Evolutionary conservation across 1,284 basidiomycete species (phyloP), one percentile per base, ranked within the genome.

Genomic region (Rhodotorula sp.): DNA sequence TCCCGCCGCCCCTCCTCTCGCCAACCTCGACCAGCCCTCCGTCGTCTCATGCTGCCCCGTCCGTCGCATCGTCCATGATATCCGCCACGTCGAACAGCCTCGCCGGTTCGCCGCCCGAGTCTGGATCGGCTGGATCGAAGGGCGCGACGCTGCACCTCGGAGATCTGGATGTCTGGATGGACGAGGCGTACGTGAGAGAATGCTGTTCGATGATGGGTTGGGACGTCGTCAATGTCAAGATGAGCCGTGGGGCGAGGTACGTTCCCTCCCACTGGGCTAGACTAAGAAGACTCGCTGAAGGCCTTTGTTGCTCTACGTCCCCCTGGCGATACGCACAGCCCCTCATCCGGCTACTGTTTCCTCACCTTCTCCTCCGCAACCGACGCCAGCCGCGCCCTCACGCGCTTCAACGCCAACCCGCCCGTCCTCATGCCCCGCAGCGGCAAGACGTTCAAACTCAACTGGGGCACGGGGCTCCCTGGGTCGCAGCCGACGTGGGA

Each of bases 261-360:
- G 70, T 61, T 34, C 17, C 27, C 17, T 19, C 36, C 19, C 44
- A 19, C 29, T 13, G 24, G 19, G 20, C 11, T 27, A 49, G 30
- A 27, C 24, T 47, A 34, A 34, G 29, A 9, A 3, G 9, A 20
- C 2, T 51, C 29, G 10, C 58, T 69, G 53, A 67, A n/a, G 48
- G 39, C 49, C 13, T 44, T 11, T 7, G 19, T 2, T 22, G n/a
- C 24, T 30, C 30, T 47, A 44, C 53, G 11, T 6, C 22, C 58
- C 24, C 20, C n/a, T 27, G 48, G 34, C 27, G 47, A 7, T 15
- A n/a, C 30, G 24, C 17, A 30, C 59, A 85, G 86, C 56, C 86
- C 82, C 87, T 91, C 79, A 85, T 78, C 89, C 3, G 90, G 90
- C 47, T 92, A 91, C 79, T 91, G 89, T 80, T 90, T 91, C 82